Conservation (phyloP, 306 rosid genomes). For the Prunus persica region Prunus_persica_NCBIv2 NC_034013.1:3352001-3352500, state of each 20-base stretch:
- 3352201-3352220: constrained; percentile 92
- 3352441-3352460: constrained; percentile 4
- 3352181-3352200: constrained; percentile 78
- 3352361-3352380: constrained; percentile 61
- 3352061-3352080: constrained; percentile 84
- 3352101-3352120: constrained; percentile 88
- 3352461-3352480: constrained; percentile 1
- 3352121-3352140: constrained; percentile 65
- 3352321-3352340: constrained; percentile 57
- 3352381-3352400: constrained; percentile 80
- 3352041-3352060: constrained; percentile 68
- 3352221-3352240: constrained; percentile 88
- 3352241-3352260: constrained; percentile 63
- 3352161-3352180: constrained; percentile 68
- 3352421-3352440: constrained; percentile 83
- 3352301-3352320: constrained; percentile 78
- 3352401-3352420: constrained; percentile 90
- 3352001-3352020: constrained; percentile 77
- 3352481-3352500: constrained; percentile 5
- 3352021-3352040: constrained; percentile 71
- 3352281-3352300: constrained; percentile 76
- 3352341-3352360: constrained; percentile 67
- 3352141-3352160: constrained; percentile 73
- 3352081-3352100: constrained; percentile 66
- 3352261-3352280: constrained; percentile 63